phyloP scores from a whole-genome alignment of 2,329 filamentous ascomycete species.

The Xylariaceae sp. region DNA sequence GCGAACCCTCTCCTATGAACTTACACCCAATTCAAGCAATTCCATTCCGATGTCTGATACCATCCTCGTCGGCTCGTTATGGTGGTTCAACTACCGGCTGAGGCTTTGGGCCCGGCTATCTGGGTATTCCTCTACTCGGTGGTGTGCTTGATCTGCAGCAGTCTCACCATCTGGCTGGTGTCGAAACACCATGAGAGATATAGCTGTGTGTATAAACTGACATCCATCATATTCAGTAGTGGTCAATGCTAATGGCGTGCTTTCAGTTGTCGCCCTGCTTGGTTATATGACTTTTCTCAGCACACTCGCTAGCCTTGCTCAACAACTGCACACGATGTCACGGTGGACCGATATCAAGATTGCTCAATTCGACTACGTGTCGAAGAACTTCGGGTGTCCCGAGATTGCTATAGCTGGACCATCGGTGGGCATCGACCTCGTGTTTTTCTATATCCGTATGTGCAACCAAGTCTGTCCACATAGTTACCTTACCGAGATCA shows the following conservation, averaged over 20 bases:
- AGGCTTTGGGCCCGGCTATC: conserved; percentile 28
- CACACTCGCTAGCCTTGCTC: conserved; percentile 35
- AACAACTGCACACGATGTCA: conserved; percentile 38
- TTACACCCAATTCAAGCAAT: too few species aligned
- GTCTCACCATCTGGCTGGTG: conserved; percentile 32
- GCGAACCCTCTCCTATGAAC: too few species aligned
- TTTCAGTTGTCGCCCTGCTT: conserved; percentile 36
- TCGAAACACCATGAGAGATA: conserved; percentile 35
- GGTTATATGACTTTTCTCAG: conserved; percentile 33
- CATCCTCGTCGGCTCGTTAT: conserved; percentile 23
- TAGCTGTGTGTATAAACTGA: conserved; percentile 33
- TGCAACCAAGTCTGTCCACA: too few species aligned
- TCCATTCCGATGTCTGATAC: conserved; percentile 13
- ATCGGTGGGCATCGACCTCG: conserved; percentile 36
- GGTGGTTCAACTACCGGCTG: conserved; percentile 32
- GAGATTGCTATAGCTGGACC: conserved; percentile 38
- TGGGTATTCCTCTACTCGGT: conserved; percentile 33
- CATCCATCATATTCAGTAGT: too few species aligned
- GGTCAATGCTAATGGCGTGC: conserved; percentile 5
- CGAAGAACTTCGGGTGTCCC: conserved; percentile 31
- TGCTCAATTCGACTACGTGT: conserved; percentile 32
- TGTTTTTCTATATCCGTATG: conserved; percentile 46
- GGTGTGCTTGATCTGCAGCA: conserved; percentile 28
- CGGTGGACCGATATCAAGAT: conserved; percentile 36
- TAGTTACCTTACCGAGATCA: too few species aligned